phyloP scores from a whole-genome alignment of 2,329 filamentous ascomycete genomes.

The Calonectria ilicicola region DNA sequence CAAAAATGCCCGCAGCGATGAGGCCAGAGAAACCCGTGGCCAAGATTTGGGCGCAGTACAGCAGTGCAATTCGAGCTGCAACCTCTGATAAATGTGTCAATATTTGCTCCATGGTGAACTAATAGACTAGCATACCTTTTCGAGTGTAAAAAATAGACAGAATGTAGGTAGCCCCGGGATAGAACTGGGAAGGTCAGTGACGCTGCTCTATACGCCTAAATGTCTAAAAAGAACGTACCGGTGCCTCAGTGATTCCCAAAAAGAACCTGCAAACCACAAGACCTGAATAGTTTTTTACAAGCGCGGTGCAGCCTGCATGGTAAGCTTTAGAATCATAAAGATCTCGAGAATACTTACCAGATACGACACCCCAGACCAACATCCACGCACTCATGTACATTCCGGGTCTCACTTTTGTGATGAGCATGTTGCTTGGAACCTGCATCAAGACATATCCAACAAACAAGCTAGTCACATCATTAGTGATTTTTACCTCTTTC shows the following conservation, averaged over 20 bases:
- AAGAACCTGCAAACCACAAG: constrained; percentile 53
- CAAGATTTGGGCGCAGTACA: constrained; percentile 71
- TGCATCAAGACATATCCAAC: constrained; percentile 60
- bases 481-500: background rate
- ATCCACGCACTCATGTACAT: constrained; percentile 57
- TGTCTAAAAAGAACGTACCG: constrained; percentile 29
- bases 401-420: constrained; percentile 55
- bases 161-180: constrained; percentile 52
- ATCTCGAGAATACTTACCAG: constrained; percentile 35
- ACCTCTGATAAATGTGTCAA: constrained; percentile 65
- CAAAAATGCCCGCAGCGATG: constrained; percentile 71
- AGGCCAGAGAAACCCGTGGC: constrained; percentile 76
- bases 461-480: constrained; percentile 41
- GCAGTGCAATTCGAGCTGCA: constrained; percentile 69
- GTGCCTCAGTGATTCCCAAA: constrained; percentile 54
- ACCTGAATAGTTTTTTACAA: constrained; percentile 49
- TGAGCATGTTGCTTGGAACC: constrained; percentile 55
- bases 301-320: constrained; percentile 47
- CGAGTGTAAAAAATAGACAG: constrained; percentile 50
- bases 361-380: constrained; percentile 55
- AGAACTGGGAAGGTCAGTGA: constrained; percentile 45
- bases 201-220: background rate
- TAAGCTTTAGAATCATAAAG: background rate
- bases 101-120: accelerated
- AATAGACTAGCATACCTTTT: constrained; percentile 35